Percentiles rank a stretch among this genome's conserved stretches.
phyloP scores from a whole-genome alignment of 2,329 filamentous ascomycete species.

The Ophiostoma montium region DNA sequence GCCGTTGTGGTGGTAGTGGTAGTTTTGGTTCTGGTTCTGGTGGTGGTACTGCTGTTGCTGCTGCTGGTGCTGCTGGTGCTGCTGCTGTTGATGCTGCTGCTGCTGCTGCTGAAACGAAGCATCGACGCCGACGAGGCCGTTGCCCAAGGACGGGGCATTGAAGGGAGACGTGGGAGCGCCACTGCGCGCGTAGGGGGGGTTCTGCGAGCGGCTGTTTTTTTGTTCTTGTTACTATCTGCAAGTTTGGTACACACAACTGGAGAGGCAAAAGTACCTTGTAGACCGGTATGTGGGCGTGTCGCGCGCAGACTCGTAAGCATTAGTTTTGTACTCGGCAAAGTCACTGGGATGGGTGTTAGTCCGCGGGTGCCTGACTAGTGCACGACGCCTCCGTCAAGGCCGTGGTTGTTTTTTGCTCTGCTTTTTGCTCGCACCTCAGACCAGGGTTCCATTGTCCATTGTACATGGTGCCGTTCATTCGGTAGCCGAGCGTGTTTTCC shows the following conservation, averaged over 20 bases:
- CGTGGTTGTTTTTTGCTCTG: too few relatives aligned
- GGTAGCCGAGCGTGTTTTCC: constrained; percentile 8
- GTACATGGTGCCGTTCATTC: constrained; percentile 5
- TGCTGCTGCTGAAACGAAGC: constrained; percentile 24
- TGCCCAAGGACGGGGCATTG: constrained; percentile 10
- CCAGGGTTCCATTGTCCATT: constrained; percentile 8
- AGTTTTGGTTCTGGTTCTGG: too few relatives aligned
- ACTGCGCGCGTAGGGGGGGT: constrained; percentile 28
- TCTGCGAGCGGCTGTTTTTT: constrained; percentile 19
- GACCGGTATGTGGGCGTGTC: constrained; percentile 15
- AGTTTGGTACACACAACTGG: too few relatives aligned
- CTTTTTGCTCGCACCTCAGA: constrained; percentile 13
- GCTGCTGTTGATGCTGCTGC: too few relatives aligned
- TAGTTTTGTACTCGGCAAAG: constrained; percentile 22
- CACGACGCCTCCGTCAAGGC: too few relatives aligned
- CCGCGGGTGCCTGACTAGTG: not conserved
- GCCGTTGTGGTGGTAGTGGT: constrained; percentile 17
- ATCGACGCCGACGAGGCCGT: constrained; percentile 23
- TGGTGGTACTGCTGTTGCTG: too few relatives aligned
- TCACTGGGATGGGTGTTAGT: constrained; percentile 14
- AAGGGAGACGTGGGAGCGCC: constrained; percentile 16
- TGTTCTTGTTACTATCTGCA: not conserved
- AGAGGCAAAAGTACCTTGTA: too few relatives aligned
- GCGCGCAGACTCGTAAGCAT: constrained; percentile 20
- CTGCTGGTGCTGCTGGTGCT: too few relatives aligned